These are phyloP conservation scores for Cladophialophora psammophila DNA, from an alignment of 2,329 filamentous ascomycete species.

Conservation along the genomic window DNA sequence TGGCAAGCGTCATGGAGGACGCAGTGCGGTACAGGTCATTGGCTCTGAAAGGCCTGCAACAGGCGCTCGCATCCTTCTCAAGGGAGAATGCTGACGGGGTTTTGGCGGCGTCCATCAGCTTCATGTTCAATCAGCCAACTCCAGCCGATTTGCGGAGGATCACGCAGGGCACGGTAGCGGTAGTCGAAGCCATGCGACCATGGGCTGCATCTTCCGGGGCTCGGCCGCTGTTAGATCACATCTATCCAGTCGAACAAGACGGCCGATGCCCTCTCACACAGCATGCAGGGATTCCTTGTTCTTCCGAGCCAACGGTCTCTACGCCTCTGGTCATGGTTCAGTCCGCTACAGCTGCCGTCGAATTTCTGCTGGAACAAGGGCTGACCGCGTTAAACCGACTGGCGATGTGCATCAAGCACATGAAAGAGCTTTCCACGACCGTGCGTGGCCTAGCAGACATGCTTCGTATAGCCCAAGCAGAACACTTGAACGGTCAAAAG, in stretches of 20 bases:
- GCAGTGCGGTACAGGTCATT: slow-evolving; percentile 74
- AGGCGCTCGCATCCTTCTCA: slow-evolving; percentile 83
- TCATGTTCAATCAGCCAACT: slow-evolving; percentile 49
- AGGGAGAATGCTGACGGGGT: slow-evolving; percentile 87
- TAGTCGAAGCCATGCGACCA: slow-evolving; percentile 12
- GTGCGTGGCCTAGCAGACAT: slow-evolving; percentile 17
- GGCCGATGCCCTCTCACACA: neutral
- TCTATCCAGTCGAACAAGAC: neutral
- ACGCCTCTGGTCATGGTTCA: slow-evolving; percentile 11
- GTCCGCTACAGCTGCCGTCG: slow-evolving; percentile 11
- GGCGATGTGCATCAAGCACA: slow-evolving; percentile 4
- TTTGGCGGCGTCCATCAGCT: slow-evolving; percentile 83
- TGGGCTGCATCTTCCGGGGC: slow-evolving; percentile 7
- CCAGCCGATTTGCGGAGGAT: slow-evolving; percentile 14
- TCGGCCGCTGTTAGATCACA: slow-evolving; percentile 1
- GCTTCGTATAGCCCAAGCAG: slow-evolving; percentile 15
- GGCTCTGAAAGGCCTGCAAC: slow-evolving; percentile 84
- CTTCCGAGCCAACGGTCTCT: neutral
- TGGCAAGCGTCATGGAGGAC: slow-evolving; percentile 20
- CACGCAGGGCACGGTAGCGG: slow-evolving; percentile 16
- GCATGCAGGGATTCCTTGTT: neutral
- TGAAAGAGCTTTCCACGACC: slow-evolving; percentile 12
- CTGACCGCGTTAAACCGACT: slow-evolving; percentile 16
- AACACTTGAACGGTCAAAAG: slow-evolving; percentile 9
- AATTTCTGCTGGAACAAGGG: slow-evolving; percentile 18